phyloP scores from a whole-genome alignment of 2,329 filamentous ascomycete genomes.

The Dryadomyces quercus-mongolicae region DNA sequence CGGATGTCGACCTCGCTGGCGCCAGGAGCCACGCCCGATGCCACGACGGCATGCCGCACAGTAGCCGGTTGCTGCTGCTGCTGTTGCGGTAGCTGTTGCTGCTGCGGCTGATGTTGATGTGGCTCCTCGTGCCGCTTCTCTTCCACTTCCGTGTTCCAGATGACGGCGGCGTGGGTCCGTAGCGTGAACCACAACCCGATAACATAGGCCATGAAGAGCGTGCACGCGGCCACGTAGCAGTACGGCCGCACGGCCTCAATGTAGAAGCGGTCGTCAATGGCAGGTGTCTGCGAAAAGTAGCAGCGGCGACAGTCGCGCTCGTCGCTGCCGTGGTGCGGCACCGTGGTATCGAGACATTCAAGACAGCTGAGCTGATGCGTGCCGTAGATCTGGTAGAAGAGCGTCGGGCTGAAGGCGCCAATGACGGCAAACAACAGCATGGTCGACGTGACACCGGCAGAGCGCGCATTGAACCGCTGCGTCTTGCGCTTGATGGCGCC shows the following conservation, averaged over 20 bases:
- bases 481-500: constrained; percentile 96
- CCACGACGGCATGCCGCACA: neutral
- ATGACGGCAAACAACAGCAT: constrained; percentile 97
- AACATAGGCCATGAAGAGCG: constrained; percentile 85
- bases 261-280: constrained; percentile 79
- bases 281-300: constrained; percentile 82
- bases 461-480: constrained; percentile 93
- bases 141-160: constrained; percentile 80
- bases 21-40: neutral
- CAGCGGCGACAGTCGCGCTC: constrained; percentile 74
- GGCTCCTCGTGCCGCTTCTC: constrained; percentile 58
- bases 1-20: constrained; percentile 52
- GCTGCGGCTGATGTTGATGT: constrained; percentile 4
- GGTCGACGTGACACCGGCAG: constrained; percentile 90
- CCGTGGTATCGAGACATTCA: constrained; percentile 40
- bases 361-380: constrained; percentile 90
- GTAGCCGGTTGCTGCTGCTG: neutral
- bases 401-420: constrained; percentile 83
- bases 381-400: constrained; percentile 98
- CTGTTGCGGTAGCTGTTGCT: neutral
- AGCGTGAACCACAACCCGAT: constrained; percentile 94
- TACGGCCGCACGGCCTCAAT: constrained; percentile 84
- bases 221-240: constrained; percentile 73
- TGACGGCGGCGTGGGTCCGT: constrained; percentile 88
- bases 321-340: constrained; percentile 22